Evolutionary conservation across 1,284 basidiomycete genomes (phyloP).

Genomic region (Fomitopsis pinicola): DNA sequence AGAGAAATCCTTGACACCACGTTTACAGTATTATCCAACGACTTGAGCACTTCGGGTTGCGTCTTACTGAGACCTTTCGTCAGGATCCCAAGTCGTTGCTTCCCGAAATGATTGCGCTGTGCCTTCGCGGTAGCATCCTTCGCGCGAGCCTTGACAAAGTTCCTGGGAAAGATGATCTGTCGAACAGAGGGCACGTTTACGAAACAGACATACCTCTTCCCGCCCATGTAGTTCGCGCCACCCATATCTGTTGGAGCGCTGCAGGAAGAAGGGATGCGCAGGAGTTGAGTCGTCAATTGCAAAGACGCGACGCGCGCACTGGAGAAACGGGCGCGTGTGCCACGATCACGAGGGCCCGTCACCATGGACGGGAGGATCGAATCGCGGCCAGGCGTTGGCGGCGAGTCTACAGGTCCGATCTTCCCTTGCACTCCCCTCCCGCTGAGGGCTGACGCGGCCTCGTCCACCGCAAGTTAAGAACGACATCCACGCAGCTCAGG

Average conservation of each 20-base stretch:
- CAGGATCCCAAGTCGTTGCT: constrained; percentile 48
- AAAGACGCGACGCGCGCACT: neutral
- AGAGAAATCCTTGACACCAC: constrained; percentile 16
- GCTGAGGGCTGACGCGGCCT: too few relatives aligned
- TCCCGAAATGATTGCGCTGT: constrained; percentile 53
- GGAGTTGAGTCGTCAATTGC: neutral
- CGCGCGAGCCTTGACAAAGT: constrained; percentile 46
- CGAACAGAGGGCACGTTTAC: neutral
- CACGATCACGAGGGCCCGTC: neutral
- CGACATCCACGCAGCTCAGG: too few relatives aligned
- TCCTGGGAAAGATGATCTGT: constrained; percentile 30
- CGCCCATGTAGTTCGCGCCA: constrained; percentile 62
- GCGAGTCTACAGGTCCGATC: too few relatives aligned
- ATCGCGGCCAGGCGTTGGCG: neutral
- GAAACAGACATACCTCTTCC: constrained; percentile 38
- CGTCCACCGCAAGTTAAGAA: too few relatives aligned
- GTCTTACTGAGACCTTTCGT: constrained; percentile 29
- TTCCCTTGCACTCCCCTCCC: too few relatives aligned
- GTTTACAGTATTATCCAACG: neutral
- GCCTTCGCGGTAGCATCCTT: constrained; percentile 45
- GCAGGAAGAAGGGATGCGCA: neutral
- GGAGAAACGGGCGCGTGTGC: neutral
- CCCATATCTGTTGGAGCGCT: constrained; percentile 29
- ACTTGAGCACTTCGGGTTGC: neutral
- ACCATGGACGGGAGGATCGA: neutral